phyloP scores from a whole-genome alignment of 352 stramenopile species.

The Globisporangium cystogenes region DNA sequence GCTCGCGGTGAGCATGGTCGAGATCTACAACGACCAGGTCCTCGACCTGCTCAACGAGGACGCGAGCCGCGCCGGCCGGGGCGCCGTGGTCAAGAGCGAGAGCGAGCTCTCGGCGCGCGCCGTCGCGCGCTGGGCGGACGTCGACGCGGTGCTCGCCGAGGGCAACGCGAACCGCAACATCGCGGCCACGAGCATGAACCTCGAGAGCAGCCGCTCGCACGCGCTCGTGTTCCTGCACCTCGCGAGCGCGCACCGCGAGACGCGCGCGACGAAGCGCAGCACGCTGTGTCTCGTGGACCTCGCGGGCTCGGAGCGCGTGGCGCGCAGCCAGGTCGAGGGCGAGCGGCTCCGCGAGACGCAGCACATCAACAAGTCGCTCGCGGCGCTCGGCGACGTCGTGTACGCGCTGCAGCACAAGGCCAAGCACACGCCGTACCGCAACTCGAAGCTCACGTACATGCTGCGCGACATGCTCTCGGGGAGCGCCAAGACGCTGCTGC shows the following conservation, averaged over 20 bases:
- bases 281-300: slow-evolving; percentile 98
- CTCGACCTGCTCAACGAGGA: slow-evolving; percentile 80
- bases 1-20: slow-evolving; percentile 92
- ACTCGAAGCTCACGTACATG: slow-evolving; percentile 94
- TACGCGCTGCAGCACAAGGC: slow-evolving; percentile 88
- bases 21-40: slow-evolving; percentile 97
- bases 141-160: slow-evolving; percentile 61
- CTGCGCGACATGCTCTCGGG: slow-evolving; percentile 89
- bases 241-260: slow-evolving; percentile 63
- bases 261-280: slow-evolving; percentile 64
- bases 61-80: slow-evolving; percentile 36
- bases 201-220: slow-evolving; percentile 83
- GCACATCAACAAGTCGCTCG: slow-evolving; percentile 98
- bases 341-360: slow-evolving; percentile 94
- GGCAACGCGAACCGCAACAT: slow-evolving; percentile 82
- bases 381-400: slow-evolving; percentile 97
- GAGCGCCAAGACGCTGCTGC: slow-evolving; percentile 90
- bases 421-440: slow-evolving; percentile 93
- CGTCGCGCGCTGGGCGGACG: slow-evolving; percentile 60
- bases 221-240: slow-evolving; percentile 79
- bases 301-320: slow-evolving; percentile 94
- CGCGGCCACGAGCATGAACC: slow-evolving; percentile 80
- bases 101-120: slow-evolving; percentile 56
- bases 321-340: slow-evolving; percentile 74
- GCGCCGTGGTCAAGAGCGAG: slow-evolving; percentile 56